These are phyloP conservation scores for Aspergillus ochraceoroseus DNA, from an alignment of 2,329 filamentous ascomycete species.

Conservation along the genomic window DNA sequence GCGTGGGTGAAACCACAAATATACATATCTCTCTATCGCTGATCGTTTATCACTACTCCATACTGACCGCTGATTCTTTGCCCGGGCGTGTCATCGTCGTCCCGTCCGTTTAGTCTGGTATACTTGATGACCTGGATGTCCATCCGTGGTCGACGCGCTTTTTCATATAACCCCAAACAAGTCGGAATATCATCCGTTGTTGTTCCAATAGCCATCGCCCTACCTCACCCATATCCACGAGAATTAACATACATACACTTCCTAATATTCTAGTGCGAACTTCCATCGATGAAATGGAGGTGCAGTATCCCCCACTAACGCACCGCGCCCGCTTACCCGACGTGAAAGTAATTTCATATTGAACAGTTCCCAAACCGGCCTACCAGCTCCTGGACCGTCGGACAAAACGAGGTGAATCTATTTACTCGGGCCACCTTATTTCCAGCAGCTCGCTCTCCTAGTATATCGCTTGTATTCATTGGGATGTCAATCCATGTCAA, in stretches of 20 bases:
- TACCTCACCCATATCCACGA: constrained; percentile 30
- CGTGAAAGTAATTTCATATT: constrained; percentile 57
- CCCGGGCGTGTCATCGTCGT: constrained; percentile 19
- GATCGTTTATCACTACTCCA: neutral
- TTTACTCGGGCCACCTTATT: constrained; percentile 16
- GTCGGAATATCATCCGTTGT: constrained; percentile 14
- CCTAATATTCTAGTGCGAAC: neutral
- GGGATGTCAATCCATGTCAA: neutral
- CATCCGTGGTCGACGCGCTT: constrained; percentile 20
- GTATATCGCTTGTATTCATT: neutral
- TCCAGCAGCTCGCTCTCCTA: constrained; percentile 23
- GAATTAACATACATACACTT: neutral
- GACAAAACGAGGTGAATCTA: constrained; percentile 20
- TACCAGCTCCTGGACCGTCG: constrained; percentile 17
- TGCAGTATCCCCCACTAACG: constrained; percentile 60
- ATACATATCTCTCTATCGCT: too few relatives aligned
- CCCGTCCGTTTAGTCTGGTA: constrained; percentile 24
- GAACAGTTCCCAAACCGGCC: constrained; percentile 52
- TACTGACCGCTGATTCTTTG: constrained; percentile 17
- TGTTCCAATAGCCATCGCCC: constrained; percentile 30
- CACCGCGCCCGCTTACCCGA: constrained; percentile 52
- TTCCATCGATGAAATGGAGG: constrained; percentile 59
- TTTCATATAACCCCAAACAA: constrained; percentile 22
- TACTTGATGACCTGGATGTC: constrained; percentile 20
- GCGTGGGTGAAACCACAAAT: too few relatives aligned